These are phyloP conservation scores for Rhynchospora breviuscula DNA, from an alignment of 176 grass and related monocot species.

Conservation along the genomic window DNA sequence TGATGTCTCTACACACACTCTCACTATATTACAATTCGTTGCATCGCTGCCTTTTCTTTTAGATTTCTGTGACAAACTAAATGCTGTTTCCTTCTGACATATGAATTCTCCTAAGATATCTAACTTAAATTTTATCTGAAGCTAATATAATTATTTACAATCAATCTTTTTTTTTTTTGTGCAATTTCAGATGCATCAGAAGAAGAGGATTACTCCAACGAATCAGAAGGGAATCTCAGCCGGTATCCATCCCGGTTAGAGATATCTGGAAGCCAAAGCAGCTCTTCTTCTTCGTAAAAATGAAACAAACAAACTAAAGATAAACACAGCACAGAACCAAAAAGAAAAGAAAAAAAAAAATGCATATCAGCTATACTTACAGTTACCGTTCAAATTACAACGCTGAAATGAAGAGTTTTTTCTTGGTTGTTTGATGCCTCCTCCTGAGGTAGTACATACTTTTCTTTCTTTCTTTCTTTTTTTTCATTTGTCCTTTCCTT, in stretches of 20 bases:
- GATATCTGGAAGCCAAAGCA: conserved; percentile 45
- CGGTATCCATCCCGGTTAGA: conserved; percentile 39
- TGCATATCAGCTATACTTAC: conserved; percentile 2
- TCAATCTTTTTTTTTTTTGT: not conserved
- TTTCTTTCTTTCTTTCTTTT: not conserved
- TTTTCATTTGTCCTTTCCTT: not conserved
- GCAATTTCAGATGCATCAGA: conserved; percentile 17
- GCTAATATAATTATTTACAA: not conserved
- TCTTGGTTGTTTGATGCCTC: conserved; percentile 8
- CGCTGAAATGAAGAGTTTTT: not conserved
- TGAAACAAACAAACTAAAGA: not conserved
- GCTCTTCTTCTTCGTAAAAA: conserved; percentile 27
- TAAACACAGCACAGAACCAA: not conserved
- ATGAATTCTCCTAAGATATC: not conserved
- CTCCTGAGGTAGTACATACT: conserved; percentile 13
- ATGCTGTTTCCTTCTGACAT: not conserved
- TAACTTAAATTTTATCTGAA: not conserved
- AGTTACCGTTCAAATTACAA: not conserved
- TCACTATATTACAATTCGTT: not conserved
- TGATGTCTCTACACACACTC: not conserved
- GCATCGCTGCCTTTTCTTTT: not conserved
- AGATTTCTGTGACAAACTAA: not conserved
- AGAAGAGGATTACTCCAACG: conserved; percentile 30
- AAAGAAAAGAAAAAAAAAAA: not conserved
- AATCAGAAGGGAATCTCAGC: conserved; percentile 34